These are phyloP conservation scores for Fraxinus paxiana DNA, from an alignment of 305 asterid species.

Conservation along the genomic window DNA sequence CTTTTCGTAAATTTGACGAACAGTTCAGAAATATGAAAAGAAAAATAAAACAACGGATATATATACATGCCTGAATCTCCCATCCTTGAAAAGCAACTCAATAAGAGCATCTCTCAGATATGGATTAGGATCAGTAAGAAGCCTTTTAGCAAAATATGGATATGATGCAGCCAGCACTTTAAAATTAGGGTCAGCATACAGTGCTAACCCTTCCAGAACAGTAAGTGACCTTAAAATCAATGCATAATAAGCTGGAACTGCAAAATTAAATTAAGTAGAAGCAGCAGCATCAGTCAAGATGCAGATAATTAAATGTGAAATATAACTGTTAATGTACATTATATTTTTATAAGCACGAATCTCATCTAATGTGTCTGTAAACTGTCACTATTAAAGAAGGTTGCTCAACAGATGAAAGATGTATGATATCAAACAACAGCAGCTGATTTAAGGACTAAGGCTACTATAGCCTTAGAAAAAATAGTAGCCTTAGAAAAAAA, in stretches of 20 bases:
- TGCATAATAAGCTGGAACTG: constrained; percentile 98
- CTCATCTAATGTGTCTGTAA: neutral
- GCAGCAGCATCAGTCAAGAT: constrained; percentile 26
- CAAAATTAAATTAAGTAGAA: constrained; percentile 32
- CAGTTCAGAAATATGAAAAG: constrained; percentile 2
- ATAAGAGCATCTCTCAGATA: constrained; percentile 98
- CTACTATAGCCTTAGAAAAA: constrained; percentile 19
- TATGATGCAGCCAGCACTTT: constrained; percentile 97
- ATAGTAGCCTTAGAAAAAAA: constrained; percentile 9
- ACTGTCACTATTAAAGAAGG: neutral
- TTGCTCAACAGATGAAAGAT: neutral
- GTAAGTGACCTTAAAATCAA: constrained; percentile 97
- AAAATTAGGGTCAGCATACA: constrained; percentile 92
- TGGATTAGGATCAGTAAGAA: constrained; percentile 96
- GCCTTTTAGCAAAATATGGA: constrained; percentile 98
- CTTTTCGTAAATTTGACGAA: constrained; percentile 23
- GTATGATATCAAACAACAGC: neutral
- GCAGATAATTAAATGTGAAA: constrained; percentile 1
- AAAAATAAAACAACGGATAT: neutral
- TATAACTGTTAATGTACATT: neutral
- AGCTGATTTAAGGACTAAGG: neutral
- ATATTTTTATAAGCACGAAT: neutral
- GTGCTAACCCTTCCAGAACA: constrained; percentile 96
- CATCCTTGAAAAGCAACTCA: constrained; percentile 97
- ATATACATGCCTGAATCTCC: constrained; percentile 77